These are phyloP conservation scores for Darksidea phi DNA, from an alignment of 495 filamentous ascomycete genomes.

Conservation along the genomic window DNA sequence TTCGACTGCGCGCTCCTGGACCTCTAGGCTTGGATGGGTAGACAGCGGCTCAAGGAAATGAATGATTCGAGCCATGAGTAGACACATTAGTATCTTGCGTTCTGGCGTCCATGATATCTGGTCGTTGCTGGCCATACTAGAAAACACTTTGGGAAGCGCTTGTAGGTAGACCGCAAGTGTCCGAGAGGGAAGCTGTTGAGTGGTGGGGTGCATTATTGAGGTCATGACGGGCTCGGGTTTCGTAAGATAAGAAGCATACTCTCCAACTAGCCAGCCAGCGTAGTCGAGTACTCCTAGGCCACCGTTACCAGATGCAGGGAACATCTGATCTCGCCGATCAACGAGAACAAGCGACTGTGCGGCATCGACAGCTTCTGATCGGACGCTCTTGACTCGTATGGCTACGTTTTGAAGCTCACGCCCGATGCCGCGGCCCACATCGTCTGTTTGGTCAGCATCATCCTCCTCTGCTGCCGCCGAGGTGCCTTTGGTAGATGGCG, in stretches of 20 bases:
- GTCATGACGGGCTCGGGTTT: conserved; percentile 65
- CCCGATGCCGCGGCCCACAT: conserved; percentile 72
- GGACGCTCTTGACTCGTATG: conserved; percentile 82
- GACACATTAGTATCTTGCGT: conserved; percentile 65
- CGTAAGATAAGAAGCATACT: conserved; percentile 70
- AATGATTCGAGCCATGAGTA: conserved; percentile 77
- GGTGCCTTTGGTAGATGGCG: conserved; percentile 41
- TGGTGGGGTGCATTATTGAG: conserved; percentile 66
- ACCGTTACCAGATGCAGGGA: conserved; percentile 48
- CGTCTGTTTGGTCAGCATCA: conserved; percentile 36
- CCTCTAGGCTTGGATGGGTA: conserved; percentile 81
- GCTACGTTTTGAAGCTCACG: conserved; percentile 82
- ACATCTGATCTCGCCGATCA: conserved; percentile 49
- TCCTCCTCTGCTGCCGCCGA: conserved; percentile 21
- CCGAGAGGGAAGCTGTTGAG: conserved; percentile 58
- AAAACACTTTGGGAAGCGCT: conserved; percentile 79
- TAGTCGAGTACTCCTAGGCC: conserved; percentile 65
- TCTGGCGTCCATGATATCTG: conserved; percentile 58
- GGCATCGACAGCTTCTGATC: conserved; percentile 73
- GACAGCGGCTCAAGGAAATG: conserved; percentile 74
- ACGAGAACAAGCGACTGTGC: conserved; percentile 70
- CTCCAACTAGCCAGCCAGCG: conserved; percentile 80
- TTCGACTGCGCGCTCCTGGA: conserved; percentile 94
- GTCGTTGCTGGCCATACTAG: conserved; percentile 60
- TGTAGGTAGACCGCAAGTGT: conserved; percentile 79